Conservation (phyloP, 331 rosid species). For the Malus hybrid region DNA sequence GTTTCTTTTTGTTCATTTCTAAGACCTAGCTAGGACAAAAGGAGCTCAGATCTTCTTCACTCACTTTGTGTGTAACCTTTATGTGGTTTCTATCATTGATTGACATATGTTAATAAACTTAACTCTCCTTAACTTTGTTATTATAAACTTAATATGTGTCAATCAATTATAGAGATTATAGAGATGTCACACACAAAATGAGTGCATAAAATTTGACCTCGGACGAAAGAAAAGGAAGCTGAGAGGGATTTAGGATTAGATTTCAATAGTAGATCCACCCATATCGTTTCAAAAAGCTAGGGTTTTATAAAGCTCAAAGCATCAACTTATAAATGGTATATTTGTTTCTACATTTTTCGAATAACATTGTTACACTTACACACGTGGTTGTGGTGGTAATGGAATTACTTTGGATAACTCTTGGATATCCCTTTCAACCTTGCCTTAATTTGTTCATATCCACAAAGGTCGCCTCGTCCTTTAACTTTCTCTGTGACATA, state of each 20-base stretch:
- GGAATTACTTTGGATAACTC: not conserved
- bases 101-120: no score
- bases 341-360: not conserved
- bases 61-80: no score
- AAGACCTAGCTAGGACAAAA: not conserved
- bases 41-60: no score
- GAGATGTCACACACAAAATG: no score
- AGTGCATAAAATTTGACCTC: no score
- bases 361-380: not conserved
- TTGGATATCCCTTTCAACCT: not conserved
- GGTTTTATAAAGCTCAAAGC: not conserved
- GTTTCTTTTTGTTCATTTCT: not conserved
- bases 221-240: not conserved
- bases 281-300: not conserved
- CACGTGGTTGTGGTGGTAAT: not conserved
- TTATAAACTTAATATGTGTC: no score
- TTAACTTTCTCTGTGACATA: not conserved
- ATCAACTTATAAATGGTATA: not conserved
- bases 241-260: not conserved
- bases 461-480: not conserved
- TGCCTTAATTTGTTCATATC: not conserved
- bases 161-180: no score
- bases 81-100: no score
- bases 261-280: not conserved
- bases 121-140: no score